Conservation (phyloP, 768 basidiomycete species). For the Chiua virens region DNA sequence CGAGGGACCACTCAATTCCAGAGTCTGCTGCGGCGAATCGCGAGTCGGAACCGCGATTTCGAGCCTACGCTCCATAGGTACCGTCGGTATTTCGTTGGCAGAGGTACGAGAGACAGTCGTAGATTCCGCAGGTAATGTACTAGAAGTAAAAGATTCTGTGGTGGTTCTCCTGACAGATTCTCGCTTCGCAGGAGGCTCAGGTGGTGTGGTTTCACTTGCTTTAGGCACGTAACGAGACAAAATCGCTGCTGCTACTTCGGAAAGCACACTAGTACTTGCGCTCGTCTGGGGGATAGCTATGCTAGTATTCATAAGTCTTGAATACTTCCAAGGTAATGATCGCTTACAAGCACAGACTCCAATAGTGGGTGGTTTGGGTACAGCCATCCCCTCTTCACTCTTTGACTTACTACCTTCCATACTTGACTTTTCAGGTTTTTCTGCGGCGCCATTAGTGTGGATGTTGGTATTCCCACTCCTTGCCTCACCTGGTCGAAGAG, state of each 20-base stretch:
- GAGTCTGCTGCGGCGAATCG: background rate
- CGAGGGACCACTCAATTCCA: conserved; percentile 3
- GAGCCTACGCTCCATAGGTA: background rate
- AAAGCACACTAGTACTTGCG: conserved; percentile 14
- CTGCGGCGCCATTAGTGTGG: too few species aligned
- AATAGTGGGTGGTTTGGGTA: background rate
- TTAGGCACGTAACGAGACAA: conserved; percentile 5
- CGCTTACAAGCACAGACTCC: conserved; percentile 16
- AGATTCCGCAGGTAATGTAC: background rate
- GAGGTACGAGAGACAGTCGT: background rate
- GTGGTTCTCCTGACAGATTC: conserved; percentile 8
- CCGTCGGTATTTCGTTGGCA: background rate
- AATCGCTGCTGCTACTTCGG: conserved; percentile 22
- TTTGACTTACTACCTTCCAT: background rate
- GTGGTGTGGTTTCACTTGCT: conserved; percentile 2
- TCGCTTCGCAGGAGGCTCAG: conserved; percentile 7
- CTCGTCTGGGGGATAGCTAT: conserved; percentile 19
- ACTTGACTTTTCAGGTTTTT: background rate
- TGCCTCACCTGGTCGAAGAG: conserved; percentile 13
- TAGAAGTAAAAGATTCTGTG: conserved; percentile 6
- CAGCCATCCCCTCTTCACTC: background rate
- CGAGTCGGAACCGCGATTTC: background rate
- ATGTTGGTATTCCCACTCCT: background rate
- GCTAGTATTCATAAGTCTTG: conserved; percentile 22
- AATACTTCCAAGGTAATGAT: conserved; percentile 1